Evolutionary conservation across 768 basidiomycete species (phyloP).

Genomic region (Agrocybe chaxingu): DNA sequence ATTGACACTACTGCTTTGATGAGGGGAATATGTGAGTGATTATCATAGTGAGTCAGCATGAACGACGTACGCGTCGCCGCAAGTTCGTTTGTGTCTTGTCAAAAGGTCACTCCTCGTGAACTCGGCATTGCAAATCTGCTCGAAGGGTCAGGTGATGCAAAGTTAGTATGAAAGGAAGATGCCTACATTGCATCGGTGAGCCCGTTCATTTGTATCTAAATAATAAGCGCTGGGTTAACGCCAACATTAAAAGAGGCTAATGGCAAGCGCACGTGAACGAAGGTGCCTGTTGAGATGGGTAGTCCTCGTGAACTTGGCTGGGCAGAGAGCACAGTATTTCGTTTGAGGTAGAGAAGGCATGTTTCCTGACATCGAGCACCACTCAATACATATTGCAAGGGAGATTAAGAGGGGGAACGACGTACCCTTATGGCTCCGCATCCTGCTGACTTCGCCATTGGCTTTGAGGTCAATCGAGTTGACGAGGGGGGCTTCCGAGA

Average conservation of each 20-base stretch:
- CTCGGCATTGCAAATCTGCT: conserved; percentile 61
- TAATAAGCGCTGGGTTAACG: neutral
- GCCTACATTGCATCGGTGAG: conserved; percentile 59
- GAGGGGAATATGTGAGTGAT: conserved; percentile 1
- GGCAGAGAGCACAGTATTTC: conserved; percentile 65
- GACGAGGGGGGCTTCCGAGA: conserved; percentile 23
- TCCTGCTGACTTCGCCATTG: conserved; percentile 39
- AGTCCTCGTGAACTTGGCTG: conserved; percentile 70
- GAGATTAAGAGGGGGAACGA: conserved; percentile 1
- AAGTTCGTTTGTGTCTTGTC: conserved; percentile 68
- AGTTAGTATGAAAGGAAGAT: conserved; percentile 10
- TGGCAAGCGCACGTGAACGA: conserved; percentile 55
- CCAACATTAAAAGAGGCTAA: conserved; percentile 1
- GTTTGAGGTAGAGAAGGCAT: conserved; percentile 70
- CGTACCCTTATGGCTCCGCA: conserved; percentile 41
- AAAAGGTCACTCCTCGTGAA: conserved; percentile 75
- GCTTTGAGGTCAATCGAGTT: conserved; percentile 35
- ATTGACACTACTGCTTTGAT: conserved; percentile 38
- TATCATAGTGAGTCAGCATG: neutral
- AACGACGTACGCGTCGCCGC: conserved; percentile 59
- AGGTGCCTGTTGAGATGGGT: conserved; percentile 74
- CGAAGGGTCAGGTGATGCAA: neutral
- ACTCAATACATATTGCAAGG: conserved; percentile 28
- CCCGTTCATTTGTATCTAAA: conserved; percentile 64
- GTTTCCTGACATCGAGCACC: conserved; percentile 53